Conservation (phyloP, 2,329 filamentous ascomycete species). For the Monosporascus sp. region DNA sequence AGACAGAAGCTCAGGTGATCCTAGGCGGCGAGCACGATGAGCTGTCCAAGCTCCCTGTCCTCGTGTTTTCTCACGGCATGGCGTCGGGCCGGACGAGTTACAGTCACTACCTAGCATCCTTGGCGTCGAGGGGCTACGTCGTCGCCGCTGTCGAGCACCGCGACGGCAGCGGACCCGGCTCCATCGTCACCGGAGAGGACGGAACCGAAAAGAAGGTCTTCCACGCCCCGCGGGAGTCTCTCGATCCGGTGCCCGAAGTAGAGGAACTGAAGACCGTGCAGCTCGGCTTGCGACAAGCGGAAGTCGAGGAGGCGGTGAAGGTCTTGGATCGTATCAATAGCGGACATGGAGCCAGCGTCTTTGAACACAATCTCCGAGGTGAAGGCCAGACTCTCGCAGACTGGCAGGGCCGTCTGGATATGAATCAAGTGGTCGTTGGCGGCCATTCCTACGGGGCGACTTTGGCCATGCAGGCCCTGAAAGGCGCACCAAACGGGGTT, state of each 20-base stretch:
- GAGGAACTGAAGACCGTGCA: constrained; percentile 39
- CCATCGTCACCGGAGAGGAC: constrained; percentile 30
- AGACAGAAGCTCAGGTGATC: constrained; percentile 17
- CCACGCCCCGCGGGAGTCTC: constrained; percentile 32
- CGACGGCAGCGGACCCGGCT: constrained; percentile 45
- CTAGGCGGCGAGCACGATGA: constrained; percentile 11
- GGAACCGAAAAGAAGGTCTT: constrained; percentile 24
- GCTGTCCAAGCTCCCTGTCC: constrained; percentile 31
- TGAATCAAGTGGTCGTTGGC: constrained; percentile 48
- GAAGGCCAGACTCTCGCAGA: constrained; percentile 41
- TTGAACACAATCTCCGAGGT: constrained; percentile 36
- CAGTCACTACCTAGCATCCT: constrained; percentile 44
- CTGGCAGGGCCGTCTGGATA: constrained; percentile 51
- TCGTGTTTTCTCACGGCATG: constrained; percentile 49
- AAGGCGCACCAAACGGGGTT: constrained; percentile 35
- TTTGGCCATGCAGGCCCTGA: constrained; percentile 55
- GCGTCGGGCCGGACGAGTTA: constrained; percentile 47
- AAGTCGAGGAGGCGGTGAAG: constrained; percentile 40
- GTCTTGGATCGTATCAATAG: constrained; percentile 36
- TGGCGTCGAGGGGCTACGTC: constrained; percentile 44
- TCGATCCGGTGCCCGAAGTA: constrained; percentile 17
- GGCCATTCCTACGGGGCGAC: constrained; percentile 66
- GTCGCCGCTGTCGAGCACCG: constrained; percentile 48
- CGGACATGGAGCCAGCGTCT: constrained; percentile 31
- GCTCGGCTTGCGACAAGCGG: constrained; percentile 45